Conservation (phyloP, 75 land plant genomes). For the Picea glauca region DNA sequence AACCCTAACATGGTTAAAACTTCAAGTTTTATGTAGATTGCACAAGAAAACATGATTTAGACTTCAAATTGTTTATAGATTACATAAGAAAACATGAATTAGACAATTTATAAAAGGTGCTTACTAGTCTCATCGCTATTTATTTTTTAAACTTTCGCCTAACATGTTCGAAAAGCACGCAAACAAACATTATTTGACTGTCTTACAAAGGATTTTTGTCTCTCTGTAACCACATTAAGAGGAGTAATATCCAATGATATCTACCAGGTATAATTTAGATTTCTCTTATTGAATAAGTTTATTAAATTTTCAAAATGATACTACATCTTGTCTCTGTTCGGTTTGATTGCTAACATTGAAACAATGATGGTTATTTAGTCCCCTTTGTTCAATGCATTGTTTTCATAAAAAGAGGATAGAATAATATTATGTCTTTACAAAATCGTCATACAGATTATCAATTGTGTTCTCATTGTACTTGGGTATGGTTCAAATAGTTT, state of each 20-base stretch:
- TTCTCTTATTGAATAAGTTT: too few species aligned
- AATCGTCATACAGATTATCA: too few species aligned
- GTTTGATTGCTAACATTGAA: neutral
- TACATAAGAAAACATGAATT: neutral
- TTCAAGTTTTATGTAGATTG: too few species aligned
- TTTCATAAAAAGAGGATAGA: too few species aligned
- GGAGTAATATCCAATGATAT: constrained; percentile 65
- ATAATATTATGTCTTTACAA: too few species aligned
- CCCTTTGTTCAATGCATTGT: too few species aligned
- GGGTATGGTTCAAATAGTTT: too few species aligned
- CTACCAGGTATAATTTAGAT: constrained; percentile 64
- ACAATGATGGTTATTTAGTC: neutral
- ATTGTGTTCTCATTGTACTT: too few species aligned
- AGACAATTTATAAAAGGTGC: neutral
- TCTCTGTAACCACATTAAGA: constrained; percentile 67
- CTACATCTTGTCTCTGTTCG: neutral
- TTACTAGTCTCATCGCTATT: neutral
- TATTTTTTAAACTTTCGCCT: neutral
- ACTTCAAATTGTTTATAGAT: too few species aligned
- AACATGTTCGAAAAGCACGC: constrained; percentile 76
- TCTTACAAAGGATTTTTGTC: constrained; percentile 76
- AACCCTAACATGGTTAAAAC: too few species aligned
- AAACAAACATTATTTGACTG: constrained; percentile 57
- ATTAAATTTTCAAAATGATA: neutral
- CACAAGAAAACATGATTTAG: neutral